Evolutionary conservation across 345 rosid genomes (phyloP).

Genomic region (Durio zibethinus): DNA sequence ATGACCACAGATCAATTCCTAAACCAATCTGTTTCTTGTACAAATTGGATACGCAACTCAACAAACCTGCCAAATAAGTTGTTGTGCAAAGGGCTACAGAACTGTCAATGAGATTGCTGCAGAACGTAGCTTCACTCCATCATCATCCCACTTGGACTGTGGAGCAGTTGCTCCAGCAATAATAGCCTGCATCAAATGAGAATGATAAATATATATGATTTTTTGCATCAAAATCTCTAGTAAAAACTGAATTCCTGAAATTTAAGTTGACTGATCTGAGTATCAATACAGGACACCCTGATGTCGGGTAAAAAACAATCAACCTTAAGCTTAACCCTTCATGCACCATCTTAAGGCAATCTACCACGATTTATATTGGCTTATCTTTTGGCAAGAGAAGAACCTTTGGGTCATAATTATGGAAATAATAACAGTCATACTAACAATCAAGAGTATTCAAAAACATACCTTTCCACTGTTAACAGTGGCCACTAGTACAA

Average conservation of each 20-base stretch:
- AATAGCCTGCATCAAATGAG: constrained; percentile 43
- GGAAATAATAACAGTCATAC: neutral
- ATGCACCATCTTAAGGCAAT: neutral
- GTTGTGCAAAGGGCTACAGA: constrained; percentile 25
- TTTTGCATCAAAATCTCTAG: neutral
- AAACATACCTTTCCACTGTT: constrained; percentile 73
- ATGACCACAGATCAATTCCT: neutral
- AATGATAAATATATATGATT: neutral
- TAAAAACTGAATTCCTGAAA: neutral
- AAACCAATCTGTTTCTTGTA: neutral
- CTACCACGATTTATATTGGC: neutral
- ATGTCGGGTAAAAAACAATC: neutral
- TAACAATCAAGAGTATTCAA: neutral
- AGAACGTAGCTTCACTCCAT: constrained; percentile 75
- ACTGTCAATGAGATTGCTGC: constrained; percentile 69
- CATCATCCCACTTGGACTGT: constrained; percentile 70
- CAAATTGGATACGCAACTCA: neutral
- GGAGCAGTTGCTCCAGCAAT: constrained; percentile 94
- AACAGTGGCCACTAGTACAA: constrained; percentile 69
- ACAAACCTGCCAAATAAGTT: constrained; percentile 18
- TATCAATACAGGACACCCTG: neutral
- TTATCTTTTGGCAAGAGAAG: neutral
- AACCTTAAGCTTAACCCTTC: neutral
- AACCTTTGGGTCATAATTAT: neutral
- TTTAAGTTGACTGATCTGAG: neutral